Evolutionary conservation across 257 asterid genomes (phyloP), one percentile per base, ranked within the genome.

Genomic region (Cinchona pubescens): DNA sequence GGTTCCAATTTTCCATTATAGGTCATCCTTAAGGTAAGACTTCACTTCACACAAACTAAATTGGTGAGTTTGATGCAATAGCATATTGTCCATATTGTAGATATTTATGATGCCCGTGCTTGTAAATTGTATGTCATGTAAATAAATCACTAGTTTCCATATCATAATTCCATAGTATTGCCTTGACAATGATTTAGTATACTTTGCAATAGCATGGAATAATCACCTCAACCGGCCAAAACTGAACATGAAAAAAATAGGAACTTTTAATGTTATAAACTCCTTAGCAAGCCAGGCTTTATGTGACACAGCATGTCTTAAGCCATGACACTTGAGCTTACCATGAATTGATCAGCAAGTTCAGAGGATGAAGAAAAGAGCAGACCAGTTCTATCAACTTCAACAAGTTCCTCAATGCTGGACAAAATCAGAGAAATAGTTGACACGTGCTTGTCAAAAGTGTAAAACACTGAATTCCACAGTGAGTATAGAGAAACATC

Each of bases 261-360:
- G 64, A 51, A 3, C 25, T 27, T 15, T 2, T 0, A 16, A 23
- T 11, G 27, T 16, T 37, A 37, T 56, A 35, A 21, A 19, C 40
- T 71, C 53, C 42, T 49, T 35, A 55, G 3, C 7, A 5, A 38
- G 35, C 49, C 49, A 48, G 7, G 12, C 0, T 48, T 21, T 59
- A 49, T 21, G 35, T 12, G 56, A 5, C 27, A 25, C 49, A n/a
- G 37, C n/a, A 32, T 32, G 79, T 71, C 38, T 45, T 42, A 71
- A 66, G 27, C 32, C 59, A 61, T 56, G 43, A 62, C 5, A 0
- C 45, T 72, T 35, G 74, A 79, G 83, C 86, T 82, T 85, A 92
- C 99, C 97, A 95, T 80, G 80, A 95, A 92, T 78, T 90, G 90
- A 56, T 95, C 96, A 21, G 97, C 99, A 73, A 95, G 89, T 82